Evolutionary conservation across 2,329 filamentous ascomycete genomes (phyloP), one percentile per base, ranked within the genome.

Genomic region (Monosporascus sp.): DNA sequence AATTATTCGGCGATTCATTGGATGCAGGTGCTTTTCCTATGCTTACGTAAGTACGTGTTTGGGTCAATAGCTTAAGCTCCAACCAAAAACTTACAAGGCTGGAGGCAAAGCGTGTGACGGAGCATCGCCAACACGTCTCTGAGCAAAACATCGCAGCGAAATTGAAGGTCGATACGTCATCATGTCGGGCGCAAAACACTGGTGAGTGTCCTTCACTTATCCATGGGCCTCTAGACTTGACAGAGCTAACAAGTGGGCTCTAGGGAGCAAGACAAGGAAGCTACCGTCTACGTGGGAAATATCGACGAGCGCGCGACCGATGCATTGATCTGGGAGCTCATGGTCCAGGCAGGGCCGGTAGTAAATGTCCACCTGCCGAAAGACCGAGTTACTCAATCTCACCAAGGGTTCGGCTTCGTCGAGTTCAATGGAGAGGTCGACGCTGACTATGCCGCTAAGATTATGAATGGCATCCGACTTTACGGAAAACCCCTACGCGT

Each of bases 401-500:
- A 99, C 72, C 94, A 97, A 74, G 94, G 94, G 63, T 99, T 97
- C 78, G 94, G 94, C 64, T 99, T 99, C 73, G 94, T 99, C 72
- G 94, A 99, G 73, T 99, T 97, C 72, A 93, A 91, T 67, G 92
- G 88, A 61, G 91, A 96, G 69, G 86, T 91, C 66, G 94, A 97
- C 71, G 94, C 94, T 64, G 94, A 97, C 70, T 99, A 99, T 75
- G 93, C 94, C 22, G 89, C 91, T 63, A 88, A 93, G 68, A 90
- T 97, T 62, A 95, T 97, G 88, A 97, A 97, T 74, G 90, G 93
- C 68, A 87, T 97, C 61, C 87, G 92, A 56, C 77, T 99, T 24
- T 96, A 88, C 71, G 92, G 92, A 59, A 97, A 97, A 70, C 91
- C 92, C 18, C 89, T 99, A 63, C 88, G 94, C 64, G 93, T 99